Conservation (phyloP, 2,329 filamentous ascomycete species). For the Cadophora sp. region DNA sequence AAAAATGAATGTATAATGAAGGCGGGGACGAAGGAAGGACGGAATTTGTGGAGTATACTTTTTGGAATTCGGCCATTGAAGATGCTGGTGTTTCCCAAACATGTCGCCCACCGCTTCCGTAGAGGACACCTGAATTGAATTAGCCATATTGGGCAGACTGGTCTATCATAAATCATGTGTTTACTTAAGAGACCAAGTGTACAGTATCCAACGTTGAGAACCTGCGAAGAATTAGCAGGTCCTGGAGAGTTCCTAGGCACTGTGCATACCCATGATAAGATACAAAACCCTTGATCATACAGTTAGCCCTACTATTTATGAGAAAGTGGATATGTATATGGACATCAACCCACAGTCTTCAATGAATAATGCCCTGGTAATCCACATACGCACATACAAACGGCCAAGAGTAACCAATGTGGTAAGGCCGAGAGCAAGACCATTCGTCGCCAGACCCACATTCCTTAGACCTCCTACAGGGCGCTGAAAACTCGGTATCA, state of each 20-base stretch:
- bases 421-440: neutral
- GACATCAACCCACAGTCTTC: neutral
- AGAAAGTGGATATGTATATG: neutral
- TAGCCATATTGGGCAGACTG: neutral
- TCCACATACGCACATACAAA: neutral
- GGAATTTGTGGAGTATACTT: no score
- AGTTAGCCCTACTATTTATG: neutral
- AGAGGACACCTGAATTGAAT: neutral
- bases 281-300: neutral
- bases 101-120: neutral
- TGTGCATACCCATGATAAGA: neutral
- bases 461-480: neutral
- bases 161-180: neutral
- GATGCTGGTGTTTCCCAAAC: neutral
- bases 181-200: neutral
- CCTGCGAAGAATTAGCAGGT: neutral
- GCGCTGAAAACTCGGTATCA: neutral
- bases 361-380: neutral
- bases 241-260: neutral
- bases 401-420: neutral
- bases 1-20: no score
- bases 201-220: neutral
- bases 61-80: neutral
- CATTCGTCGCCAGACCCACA: neutral
- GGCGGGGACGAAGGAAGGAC: no score